Evolutionary conservation across 148 eudicot genomes (phyloP).

Genomic region (Suaeda aralocaspica): DNA sequence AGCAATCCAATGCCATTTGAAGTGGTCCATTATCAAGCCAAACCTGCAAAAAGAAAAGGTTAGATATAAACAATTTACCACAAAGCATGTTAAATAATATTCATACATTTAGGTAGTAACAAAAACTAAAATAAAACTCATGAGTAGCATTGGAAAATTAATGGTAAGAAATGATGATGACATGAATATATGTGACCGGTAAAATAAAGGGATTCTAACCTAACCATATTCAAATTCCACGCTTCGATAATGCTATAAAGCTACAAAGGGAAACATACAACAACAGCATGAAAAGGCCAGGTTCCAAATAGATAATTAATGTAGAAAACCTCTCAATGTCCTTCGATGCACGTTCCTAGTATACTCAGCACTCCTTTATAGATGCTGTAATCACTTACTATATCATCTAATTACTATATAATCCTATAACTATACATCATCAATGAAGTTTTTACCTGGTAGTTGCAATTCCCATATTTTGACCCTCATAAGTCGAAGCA

Average conservation of each 20-base stretch:
- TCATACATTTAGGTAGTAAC: neutral
- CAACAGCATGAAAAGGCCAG: neutral
- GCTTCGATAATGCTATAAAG: too few species aligned
- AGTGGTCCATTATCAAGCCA: conserved; percentile 47
- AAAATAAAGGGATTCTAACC: conserved; percentile 4
- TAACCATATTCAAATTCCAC: neutral
- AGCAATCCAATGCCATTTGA: conserved; percentile 80
- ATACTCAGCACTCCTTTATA: neutral
- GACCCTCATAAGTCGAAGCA: conserved; percentile 36
- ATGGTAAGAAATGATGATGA: neutral
- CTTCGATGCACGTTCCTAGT: neutral
- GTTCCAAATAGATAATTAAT: neutral
- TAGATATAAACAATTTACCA: neutral
- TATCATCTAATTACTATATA: neutral
- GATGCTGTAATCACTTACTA: neutral
- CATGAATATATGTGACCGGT: neutral
- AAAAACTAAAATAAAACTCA: neutral
- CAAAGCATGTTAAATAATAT: neutral
- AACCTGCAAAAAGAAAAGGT: conserved; percentile 32
- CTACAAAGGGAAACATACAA: neutral
- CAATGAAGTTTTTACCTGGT: conserved; percentile 37
- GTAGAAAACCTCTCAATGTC: too few species aligned
- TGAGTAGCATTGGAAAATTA: too few species aligned
- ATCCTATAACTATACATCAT: neutral
- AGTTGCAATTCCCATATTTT: conserved; percentile 29